Evolutionary conservation across 2,329 filamentous ascomycete genomes (phyloP).

Genomic region (Cyphellophora attinorum): DNA sequence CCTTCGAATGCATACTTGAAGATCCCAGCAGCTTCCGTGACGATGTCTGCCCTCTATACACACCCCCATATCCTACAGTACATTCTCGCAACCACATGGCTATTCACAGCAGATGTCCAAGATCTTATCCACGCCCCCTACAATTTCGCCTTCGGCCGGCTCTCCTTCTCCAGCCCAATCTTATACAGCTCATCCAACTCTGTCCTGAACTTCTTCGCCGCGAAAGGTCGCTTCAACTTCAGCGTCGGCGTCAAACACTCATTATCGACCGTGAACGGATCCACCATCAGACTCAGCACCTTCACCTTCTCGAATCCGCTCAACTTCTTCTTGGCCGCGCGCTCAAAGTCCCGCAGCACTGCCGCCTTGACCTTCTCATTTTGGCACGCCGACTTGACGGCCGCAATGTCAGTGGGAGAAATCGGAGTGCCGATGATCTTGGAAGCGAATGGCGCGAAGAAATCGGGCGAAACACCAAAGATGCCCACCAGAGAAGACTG

Average conservation of each 20-base stretch:
- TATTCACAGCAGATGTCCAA: too few relatives aligned
- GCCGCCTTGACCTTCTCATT: constrained; percentile 65
- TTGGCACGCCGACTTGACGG: constrained; percentile 55
- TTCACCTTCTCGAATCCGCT: constrained; percentile 81
- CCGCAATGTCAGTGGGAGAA: constrained; percentile 52
- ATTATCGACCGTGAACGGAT: constrained; percentile 91
- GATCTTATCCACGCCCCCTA: too few relatives aligned
- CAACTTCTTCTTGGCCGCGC: constrained; percentile 75
- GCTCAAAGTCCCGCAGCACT: constrained; percentile 68
- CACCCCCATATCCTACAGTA: too few relatives aligned
- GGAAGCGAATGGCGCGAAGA: constrained; percentile 71
- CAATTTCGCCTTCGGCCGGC: constrained; percentile 13
- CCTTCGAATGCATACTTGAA: too few relatives aligned
- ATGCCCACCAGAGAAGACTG: constrained; percentile 76
- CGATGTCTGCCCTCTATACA: too few relatives aligned
- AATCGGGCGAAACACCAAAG: constrained; percentile 77
- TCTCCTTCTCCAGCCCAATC: constrained; percentile 35
- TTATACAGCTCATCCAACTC: constrained; percentile 53
- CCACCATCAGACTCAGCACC: constrained; percentile 64
- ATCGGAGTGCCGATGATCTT: constrained; percentile 64
- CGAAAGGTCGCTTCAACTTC: constrained; percentile 62
- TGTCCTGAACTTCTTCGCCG: constrained; percentile 51
- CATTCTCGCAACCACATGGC: too few relatives aligned
- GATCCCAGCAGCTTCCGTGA: too few relatives aligned
- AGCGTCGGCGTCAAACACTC: constrained; percentile 56